Evolutionary conservation across 2,329 filamentous ascomycete genomes (phyloP).

Genomic region (Fusarium sacchari): DNA sequence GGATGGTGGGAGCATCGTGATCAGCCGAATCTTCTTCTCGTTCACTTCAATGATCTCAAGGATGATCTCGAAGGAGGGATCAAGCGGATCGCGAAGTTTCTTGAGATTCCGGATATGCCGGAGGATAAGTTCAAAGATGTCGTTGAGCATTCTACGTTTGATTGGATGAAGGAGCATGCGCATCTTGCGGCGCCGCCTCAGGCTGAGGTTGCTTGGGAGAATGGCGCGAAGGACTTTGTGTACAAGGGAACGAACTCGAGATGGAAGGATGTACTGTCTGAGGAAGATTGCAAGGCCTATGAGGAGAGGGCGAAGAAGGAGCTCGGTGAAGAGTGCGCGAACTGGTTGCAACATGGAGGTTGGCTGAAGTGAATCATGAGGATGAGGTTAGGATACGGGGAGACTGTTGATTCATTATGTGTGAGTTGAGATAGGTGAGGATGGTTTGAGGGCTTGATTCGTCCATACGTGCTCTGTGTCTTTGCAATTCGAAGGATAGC

Average conservation of each 20-base stretch:
- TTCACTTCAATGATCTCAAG: conserved; percentile 18
- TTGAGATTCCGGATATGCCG: neutral
- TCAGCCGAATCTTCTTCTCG: neutral
- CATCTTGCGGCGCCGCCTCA: neutral
- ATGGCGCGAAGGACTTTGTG: conserved; percentile 2
- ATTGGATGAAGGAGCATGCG: conserved; percentile 19
- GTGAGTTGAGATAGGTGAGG: too few species aligned
- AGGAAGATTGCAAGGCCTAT: neutral
- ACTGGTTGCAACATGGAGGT: neutral
- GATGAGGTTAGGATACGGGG: too few species aligned
- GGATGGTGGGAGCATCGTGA: conserved; percentile 4
- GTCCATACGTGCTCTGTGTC: too few species aligned
- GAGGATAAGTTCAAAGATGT: conserved; percentile 8
- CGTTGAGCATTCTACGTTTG: conserved; percentile 5
- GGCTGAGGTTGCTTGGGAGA: neutral
- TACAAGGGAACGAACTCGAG: conserved; percentile 2
- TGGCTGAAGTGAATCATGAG: neutral
- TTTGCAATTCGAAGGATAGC: too few species aligned
- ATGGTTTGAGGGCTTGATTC: too few species aligned
- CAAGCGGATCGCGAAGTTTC: neutral
- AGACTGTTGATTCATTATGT: too few species aligned
- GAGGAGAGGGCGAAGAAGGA: neutral
- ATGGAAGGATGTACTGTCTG: neutral
- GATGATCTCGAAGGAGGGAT: neutral
- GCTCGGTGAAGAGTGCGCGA: neutral